Evolutionary conservation across 2,329 filamentous ascomycete species (phyloP), one percentile per base, ranked within the genome.

Genomic region (Pseudogymnoascus destructans): DNA sequence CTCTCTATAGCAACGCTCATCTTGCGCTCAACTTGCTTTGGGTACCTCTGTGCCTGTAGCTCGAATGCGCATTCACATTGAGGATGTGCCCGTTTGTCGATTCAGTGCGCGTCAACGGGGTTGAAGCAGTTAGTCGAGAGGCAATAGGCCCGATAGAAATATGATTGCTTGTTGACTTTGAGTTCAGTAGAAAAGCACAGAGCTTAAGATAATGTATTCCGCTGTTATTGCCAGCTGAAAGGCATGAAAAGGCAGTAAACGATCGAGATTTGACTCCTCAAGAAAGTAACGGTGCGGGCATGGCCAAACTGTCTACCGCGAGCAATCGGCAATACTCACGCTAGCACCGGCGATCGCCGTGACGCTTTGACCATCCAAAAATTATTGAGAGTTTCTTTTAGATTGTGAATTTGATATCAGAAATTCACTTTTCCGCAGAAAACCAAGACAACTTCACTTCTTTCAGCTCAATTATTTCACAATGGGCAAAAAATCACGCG

Each of bases 401-500:
- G 46, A 52, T 52, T 52, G 46, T 49, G 55, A 46, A 59, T 42
- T 52, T 55, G 32, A 21, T 56, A 56, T 55, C 49, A 58, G 36
- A 27, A 54, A 58, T 58, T 35, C 42, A 52, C 49, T 21, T 33
- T 17, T 3, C 17, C 38, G 27, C 36, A 36, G 36, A 52, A 58
- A 58, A 58, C 55, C 33, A 46, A 25, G 30, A 30, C 17, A 52
- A 52, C 46, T 52, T 27, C 10, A 49, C 15, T 40, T 52, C n/a
- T 49, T 52, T 49, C 57, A 6, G 57, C 57, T 30, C 57, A 52
- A 30, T 52, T 57, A 35, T 17, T 54, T 62, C 49, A 60, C 27
- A 59, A 70, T 70, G 68, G 67, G 64, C 5, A 69, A 69, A 66
- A 54, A 63, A 49, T 66, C 60, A 62, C 64, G 65, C 59, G 46